Evolutionary conservation across 2,329 filamentous ascomycete species (phyloP).

Genomic region (Microdochium bolleyi): DNA sequence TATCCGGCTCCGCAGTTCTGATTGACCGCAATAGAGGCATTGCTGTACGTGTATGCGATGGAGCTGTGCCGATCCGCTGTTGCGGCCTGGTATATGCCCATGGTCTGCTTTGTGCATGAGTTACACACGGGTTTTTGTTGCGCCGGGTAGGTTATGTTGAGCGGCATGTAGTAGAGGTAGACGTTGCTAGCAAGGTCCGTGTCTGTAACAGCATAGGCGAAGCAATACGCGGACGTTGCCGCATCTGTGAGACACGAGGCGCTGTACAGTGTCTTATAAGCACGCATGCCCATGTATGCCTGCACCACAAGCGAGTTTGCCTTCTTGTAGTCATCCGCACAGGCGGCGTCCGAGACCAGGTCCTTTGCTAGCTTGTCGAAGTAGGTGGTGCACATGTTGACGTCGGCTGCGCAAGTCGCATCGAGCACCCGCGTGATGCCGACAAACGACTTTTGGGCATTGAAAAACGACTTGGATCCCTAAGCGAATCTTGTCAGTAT

Average conservation of each 20-base stretch:
- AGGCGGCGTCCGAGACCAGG: constrained; percentile 55
- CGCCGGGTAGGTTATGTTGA: constrained; percentile 63
- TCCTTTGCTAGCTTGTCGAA: constrained; percentile 58
- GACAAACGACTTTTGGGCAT: constrained; percentile 62
- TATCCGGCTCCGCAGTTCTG: constrained; percentile 50
- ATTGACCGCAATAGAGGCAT: constrained; percentile 68
- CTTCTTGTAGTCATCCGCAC: constrained; percentile 60
- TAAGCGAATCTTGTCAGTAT: constrained; percentile 24
- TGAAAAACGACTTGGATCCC: constrained; percentile 81
- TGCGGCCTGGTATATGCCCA: constrained; percentile 69
- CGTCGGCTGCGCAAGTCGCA: constrained; percentile 63
- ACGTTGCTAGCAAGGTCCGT: constrained; percentile 58
- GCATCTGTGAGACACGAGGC: constrained; percentile 72
- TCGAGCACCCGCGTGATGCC: constrained; percentile 73
- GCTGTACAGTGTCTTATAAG: constrained; percentile 72
- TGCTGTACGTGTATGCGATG: constrained; percentile 60
- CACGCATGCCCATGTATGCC: constrained; percentile 66
- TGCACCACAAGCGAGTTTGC: constrained; percentile 64
- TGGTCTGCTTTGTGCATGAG: constrained; percentile 68
- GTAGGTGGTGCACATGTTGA: constrained; percentile 55
- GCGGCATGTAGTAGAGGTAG: constrained; percentile 79
- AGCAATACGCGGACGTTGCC: constrained; percentile 63
- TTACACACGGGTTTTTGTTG: constrained; percentile 67
- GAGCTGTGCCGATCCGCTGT: constrained; percentile 58
- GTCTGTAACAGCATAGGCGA: constrained; percentile 79